Evolutionary conservation across 169 alveolate species (phyloP), one percentile per base, ranked within the genome.

Genomic region (Eimeria tenella): DNA sequence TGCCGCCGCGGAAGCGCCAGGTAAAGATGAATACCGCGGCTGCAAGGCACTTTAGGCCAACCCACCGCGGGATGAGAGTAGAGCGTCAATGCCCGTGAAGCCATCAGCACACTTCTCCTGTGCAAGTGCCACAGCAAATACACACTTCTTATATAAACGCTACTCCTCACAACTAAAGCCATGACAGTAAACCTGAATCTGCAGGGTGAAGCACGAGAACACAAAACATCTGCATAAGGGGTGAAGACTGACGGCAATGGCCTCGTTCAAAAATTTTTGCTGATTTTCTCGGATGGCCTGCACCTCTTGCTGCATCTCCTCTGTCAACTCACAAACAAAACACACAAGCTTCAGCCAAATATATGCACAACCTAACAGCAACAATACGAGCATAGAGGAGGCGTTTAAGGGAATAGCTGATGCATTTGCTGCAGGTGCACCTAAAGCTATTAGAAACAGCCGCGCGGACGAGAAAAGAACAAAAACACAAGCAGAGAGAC

Each of bases 51-150:
- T 4, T 49, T 6, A 13, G 55, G 25, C 31, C 71, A 68, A 68
- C 77, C n/a, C 25, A 81, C 89, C 71, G 21, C 73, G 68, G 5
- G 74, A 53, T 9, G 89, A 53, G 73, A 81, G 89, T 9, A 55
- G 89, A 23, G 89, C 89, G 23, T 81, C 89, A 19, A 81, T 17
- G 56, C 89, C 89, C 19, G 42, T 21, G 42, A 81, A 81, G n/a
- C 89, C 71, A 7, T 81, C 89, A 56, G 25, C 89, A 21, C 89
- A 81, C 19, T 81, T 81, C 89, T 81, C 89, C 89, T 81, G 89
- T 53, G 55, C 58, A 31, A 42, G 62, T 31, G 81, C 81, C 15
- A 70, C 81, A 70, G 55, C 52, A 70, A 68, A 13, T 13, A 56
- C 42, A 31, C 42, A 31, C 42, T 2, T 2, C 42, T 31, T 31